Conservation (phyloP, 2,329 filamentous ascomycete species). For the Aspergillus fischeri region DNA sequence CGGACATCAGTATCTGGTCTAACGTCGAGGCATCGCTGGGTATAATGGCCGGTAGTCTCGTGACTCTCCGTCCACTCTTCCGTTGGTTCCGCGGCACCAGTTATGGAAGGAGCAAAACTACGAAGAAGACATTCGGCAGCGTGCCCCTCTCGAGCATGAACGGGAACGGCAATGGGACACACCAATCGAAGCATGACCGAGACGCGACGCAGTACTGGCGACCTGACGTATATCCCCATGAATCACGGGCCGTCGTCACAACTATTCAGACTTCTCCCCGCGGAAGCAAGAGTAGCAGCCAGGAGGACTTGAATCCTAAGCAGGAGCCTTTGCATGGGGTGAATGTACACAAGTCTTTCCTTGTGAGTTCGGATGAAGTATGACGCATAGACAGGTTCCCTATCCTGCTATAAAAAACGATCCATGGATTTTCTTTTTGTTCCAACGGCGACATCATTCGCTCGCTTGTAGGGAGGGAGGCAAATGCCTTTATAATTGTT, state of each 20-base stretch:
- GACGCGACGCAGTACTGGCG: constrained; percentile 27
- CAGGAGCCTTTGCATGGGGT: constrained; percentile 23
- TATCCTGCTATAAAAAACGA: neutral
- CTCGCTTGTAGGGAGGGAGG: neutral
- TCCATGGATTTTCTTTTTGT: neutral
- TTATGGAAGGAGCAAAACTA: constrained; percentile 20
- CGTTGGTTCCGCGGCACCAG: constrained; percentile 33
- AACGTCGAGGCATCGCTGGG: constrained; percentile 37
- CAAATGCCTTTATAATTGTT: neutral
- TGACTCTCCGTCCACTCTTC: constrained; percentile 48
- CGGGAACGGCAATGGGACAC: constrained; percentile 10
- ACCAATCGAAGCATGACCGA: constrained; percentile 14
- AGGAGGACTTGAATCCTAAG: constrained; percentile 30
- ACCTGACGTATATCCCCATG: constrained; percentile 25
- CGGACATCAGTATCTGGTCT: constrained; percentile 40
- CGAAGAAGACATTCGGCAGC: constrained; percentile 23
- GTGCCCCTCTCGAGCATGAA: constrained; percentile 30
- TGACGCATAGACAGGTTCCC: constrained; percentile 2
- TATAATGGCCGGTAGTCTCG: constrained; percentile 46
- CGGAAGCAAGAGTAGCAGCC: constrained; percentile 28
- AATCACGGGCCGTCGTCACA: constrained; percentile 23
- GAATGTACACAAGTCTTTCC: constrained; percentile 33
- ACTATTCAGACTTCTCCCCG: constrained; percentile 24
- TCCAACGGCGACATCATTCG: neutral
- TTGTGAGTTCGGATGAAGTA: constrained; percentile 25